Evolutionary conservation across 2,329 filamentous ascomycete species (phyloP).

Genomic region (Talaromyces sp.): DNA sequence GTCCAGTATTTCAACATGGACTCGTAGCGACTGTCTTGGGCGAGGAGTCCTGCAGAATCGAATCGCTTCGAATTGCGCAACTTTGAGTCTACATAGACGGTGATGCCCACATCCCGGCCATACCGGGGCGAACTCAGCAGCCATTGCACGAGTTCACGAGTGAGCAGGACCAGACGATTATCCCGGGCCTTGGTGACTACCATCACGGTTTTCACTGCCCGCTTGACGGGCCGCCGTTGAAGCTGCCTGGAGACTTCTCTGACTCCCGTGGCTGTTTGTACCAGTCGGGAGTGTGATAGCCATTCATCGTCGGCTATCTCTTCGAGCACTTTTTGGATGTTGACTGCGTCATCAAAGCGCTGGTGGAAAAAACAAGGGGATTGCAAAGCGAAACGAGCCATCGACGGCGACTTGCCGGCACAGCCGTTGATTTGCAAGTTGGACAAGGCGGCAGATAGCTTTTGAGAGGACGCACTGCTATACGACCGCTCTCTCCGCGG

Average conservation of each 20-base stretch:
- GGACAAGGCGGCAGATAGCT: constrained; percentile 57
- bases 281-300: constrained; percentile 87
- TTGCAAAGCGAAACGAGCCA: constrained; percentile 61
- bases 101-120: constrained; percentile 82
- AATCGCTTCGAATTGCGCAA: constrained; percentile 84
- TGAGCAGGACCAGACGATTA: constrained; percentile 85
- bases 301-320: constrained; percentile 84
- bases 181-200: constrained; percentile 97
- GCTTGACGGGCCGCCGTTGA: constrained; percentile 83
- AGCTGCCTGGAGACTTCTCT: constrained; percentile 94
- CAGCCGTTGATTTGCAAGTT: constrained; percentile 40
- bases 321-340: constrained; percentile 90
- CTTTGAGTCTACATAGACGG: constrained; percentile 97
- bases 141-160: constrained; percentile 82
- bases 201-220: constrained; percentile 91
- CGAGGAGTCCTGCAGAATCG: constrained; percentile 65
- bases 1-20: constrained; percentile 94
- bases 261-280: constrained; percentile 92
- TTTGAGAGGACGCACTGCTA: constrained; percentile 50
- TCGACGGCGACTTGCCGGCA: constrained; percentile 34
- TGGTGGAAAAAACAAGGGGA: constrained; percentile 98
- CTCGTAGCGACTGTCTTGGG: constrained; percentile 69
- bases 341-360: constrained; percentile 91
- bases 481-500: constrained; percentile 27
- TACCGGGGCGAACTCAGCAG: constrained; percentile 84